Base-by-base conservation (phyloP, 768 basidiomycete genomes). In the Naematelia encephala region DNA sequence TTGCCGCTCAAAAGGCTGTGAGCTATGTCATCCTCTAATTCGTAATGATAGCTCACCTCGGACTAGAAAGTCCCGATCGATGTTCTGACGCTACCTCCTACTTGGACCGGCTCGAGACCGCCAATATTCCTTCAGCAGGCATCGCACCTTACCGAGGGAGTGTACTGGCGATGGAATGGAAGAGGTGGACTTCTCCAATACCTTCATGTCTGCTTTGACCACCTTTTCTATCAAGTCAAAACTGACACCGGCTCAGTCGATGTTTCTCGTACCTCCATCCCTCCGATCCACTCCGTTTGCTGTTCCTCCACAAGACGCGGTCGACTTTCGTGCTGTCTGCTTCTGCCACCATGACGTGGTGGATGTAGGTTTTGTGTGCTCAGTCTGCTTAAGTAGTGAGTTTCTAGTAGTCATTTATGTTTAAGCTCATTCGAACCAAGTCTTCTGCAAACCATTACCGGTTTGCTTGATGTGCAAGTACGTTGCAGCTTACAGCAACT, bases 331-430 rank as follows among this genome's bases (percentile, higher is more conserved):
- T 27, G 96, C 96, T 0, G 94, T 93, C 5, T 98, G 94, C 74
- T 98, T 99, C 80, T 99, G 96, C 79, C 96, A 98, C 79, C 96
- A 97, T 76, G 87, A 87, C 54, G 94, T 96, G 49, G 85, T 98
- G 42, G 94, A 98, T 73, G 84, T 98, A 54, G 96, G 92, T 55
- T 99, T 92, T 67, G 92, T 99, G 21, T 99, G 96, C 75, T 94
- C 91, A n/a, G 92, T 99, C 28, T 99, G 96, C 75, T 79, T 99
- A 27, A 94, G 91, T 25, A 98, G 93, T 96, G 67, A 57, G 90
- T 82, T 1, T n/a, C n/a, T n/a, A n/a, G n/a, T n/a, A n/a, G n/a
- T n/a, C n/a, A n/a, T n/a, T n/a, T n/a, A n/a, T n/a, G n/a, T n/a
- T n/a, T n/a, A n/a, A n/a, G n/a, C n/a, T n/a, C n/a, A n/a, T n/a